Evolutionary conservation across 2,329 filamentous ascomycete species (phyloP), one percentile per base, ranked within the genome.

Genomic region (Bipolaris gigantea): DNA sequence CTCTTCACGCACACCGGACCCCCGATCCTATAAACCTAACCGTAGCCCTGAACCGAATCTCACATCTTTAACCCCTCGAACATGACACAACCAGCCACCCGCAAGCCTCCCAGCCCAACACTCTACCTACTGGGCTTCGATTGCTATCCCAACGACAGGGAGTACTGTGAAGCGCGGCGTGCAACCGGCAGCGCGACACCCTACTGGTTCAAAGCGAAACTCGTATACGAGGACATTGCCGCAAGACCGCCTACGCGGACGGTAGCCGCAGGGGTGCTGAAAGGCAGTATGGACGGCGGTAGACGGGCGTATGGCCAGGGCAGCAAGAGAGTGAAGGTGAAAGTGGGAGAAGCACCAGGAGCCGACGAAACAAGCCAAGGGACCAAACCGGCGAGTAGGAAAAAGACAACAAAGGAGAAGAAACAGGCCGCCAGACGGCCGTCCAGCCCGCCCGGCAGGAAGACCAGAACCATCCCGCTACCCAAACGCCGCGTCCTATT

Each of bases 161-260:
- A 53, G 2, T 53, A 53, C 11, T 0, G 8, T 0, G 18, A 23
- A n/a, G 50, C 50, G 25, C 18, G 21, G 18, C 32, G 15, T 11
- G 38, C 13, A 2, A 53, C 50, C 1, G 45, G 39, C 15, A 33
- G 41, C 4, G 2, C n/a, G 1, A 30, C 39, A 10, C 50, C 50
- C 4, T 54, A 54, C 15, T 54, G 51, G 46, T 54, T 54, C 10
- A 40, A 50, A 6, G 46, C 45, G 19, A 27, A 25, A 23, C n/a
- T 39, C 5, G 45, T n/a, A 32, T 27, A 35, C 7, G 35, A 16
- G 16, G 35, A 19, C n/a, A 6, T 18, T 13, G n/a, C 13, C 5
- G 23, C 10, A 19, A 19, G 16, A 27, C 19, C 13, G 16, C 6
- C 36, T 19, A 33, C 3, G 19, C 16, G 9, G 34, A 18, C 16